phyloP scores from a whole-genome alignment of 306 rosid genomes.

The Citrullus colocynthis region DNA sequence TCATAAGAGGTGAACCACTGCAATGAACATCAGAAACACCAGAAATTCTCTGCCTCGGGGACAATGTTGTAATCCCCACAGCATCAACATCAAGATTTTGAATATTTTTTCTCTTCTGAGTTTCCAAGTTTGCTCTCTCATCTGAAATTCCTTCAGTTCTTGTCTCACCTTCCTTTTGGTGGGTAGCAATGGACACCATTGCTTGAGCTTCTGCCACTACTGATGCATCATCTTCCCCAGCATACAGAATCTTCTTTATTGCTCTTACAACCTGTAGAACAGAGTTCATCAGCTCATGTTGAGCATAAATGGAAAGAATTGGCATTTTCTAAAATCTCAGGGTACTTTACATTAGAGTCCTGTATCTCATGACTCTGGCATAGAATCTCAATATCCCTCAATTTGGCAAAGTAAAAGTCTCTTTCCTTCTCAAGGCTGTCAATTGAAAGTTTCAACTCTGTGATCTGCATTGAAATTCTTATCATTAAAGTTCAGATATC shows the following conservation, averaged over 20 bases:
- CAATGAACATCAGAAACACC: slow-evolving; percentile 74
- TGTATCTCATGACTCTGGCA: slow-evolving; percentile 73
- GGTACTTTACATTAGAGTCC: slow-evolving; percentile 13
- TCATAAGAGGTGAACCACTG: slow-evolving; percentile 80
- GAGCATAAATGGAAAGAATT: neutral
- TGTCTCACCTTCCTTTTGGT: neutral
- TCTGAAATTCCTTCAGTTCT: slow-evolving; percentile 37
- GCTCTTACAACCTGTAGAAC: slow-evolving; percentile 60
- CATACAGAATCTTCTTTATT: slow-evolving; percentile 75
- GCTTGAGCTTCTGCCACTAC: slow-evolving; percentile 86
- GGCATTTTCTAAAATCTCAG: neutral
- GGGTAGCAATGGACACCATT: slow-evolving; percentile 24
- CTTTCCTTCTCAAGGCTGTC: slow-evolving; percentile 96
- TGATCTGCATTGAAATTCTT: slow-evolving; percentile 43
- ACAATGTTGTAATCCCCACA: slow-evolving; percentile 40
- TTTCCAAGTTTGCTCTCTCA: slow-evolving; percentile 49
- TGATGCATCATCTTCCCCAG: slow-evolving; percentile 58
- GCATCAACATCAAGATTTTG: slow-evolving; percentile 57
- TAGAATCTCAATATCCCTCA: slow-evolving; percentile 80
- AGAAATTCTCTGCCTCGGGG: slow-evolving; percentile 74
- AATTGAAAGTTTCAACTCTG: slow-evolving; percentile 73
- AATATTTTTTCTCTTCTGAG: slow-evolving; percentile 60
- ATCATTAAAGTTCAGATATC: neutral
- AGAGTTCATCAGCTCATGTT: neutral
- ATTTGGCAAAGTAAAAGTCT: slow-evolving; percentile 77